Percentiles rank a stretch among this genome's conserved stretches.
Conservation (phyloP, 192 early-diverging fungal species). For the Physocladia obscura region DNA sequence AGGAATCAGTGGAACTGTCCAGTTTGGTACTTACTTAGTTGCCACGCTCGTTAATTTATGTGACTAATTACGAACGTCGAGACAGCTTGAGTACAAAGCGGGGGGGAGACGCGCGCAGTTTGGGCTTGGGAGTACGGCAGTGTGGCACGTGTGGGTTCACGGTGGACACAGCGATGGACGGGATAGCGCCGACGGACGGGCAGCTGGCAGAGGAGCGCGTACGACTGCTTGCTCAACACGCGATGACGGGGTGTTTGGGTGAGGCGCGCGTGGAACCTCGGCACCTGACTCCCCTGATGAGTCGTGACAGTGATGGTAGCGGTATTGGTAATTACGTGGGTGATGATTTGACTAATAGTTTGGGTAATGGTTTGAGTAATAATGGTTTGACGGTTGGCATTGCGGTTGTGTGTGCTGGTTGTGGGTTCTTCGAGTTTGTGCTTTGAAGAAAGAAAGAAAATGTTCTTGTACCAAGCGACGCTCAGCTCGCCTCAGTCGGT, state of each 20-base stretch:
- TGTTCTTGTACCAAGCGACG: conserved; percentile 85
- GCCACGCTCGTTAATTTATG: too few species aligned
- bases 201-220: background rate
- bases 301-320: background rate
- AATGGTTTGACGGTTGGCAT: background rate
- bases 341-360: background rate
- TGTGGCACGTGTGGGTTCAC: background rate
- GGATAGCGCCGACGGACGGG: background rate
- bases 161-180: background rate
- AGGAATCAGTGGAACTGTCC: too few species aligned
- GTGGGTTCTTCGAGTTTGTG: background rate
- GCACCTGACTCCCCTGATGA: background rate
- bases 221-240: background rate
- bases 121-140: too few species aligned
- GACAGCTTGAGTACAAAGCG: too few species aligned
- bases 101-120: too few species aligned
- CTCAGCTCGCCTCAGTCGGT: conserved; percentile 76
- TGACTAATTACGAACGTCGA: too few species aligned
- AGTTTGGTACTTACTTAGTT: too few species aligned
- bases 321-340: background rate
- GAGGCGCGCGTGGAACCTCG: background rate
- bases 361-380: background rate
- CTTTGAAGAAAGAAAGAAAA: conserved; percentile 13
- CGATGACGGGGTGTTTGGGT: background rate
- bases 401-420: background rate